phyloP scores from a whole-genome alignment of 2,329 filamentous ascomycete genomes.

The Xylariaceae sp. region DNA sequence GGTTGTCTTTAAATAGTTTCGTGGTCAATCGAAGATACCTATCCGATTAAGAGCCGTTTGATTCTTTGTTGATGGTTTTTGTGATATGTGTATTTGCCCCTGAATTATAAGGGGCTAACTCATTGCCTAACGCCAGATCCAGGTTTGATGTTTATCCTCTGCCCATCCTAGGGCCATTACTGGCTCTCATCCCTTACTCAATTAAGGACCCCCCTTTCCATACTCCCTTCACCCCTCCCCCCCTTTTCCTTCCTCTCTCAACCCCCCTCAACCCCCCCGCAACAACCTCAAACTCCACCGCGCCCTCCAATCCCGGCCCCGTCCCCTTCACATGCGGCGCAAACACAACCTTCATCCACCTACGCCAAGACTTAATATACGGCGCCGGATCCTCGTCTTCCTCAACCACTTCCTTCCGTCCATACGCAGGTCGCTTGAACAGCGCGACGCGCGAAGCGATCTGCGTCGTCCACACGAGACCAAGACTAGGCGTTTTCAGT shows the following conservation, averaged over 20 bases:
- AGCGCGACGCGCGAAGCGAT: constrained; percentile 77
- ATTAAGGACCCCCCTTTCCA: not conserved
- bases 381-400: constrained; percentile 35
- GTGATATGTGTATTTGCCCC: no score
- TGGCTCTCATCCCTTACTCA: no score
- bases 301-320: constrained; percentile 44
- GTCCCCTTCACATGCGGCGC: constrained; percentile 64
- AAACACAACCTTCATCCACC: constrained; percentile 88
- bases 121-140: no score
- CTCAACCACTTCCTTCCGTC: constrained; percentile 30
- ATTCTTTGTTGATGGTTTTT: no score
- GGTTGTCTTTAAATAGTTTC: not conserved
- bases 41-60: not conserved
- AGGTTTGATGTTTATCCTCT: no score
- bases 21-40: not conserved
- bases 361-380: constrained; percentile 55
- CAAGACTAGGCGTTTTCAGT: constrained; percentile 79
- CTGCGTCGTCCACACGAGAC: constrained; percentile 87
- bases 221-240: not conserved
- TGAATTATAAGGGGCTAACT: no score
- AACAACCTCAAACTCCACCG: constrained; percentile 70
- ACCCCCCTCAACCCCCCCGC: constrained; percentile 54
- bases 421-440: constrained; percentile 57
- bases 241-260: constrained; percentile 22
- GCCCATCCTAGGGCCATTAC: no score